These are phyloP conservation scores for Penicillium paxilli DNA, from an alignment of 495 filamentous ascomycete genomes.

Conservation along the genomic window DNA sequence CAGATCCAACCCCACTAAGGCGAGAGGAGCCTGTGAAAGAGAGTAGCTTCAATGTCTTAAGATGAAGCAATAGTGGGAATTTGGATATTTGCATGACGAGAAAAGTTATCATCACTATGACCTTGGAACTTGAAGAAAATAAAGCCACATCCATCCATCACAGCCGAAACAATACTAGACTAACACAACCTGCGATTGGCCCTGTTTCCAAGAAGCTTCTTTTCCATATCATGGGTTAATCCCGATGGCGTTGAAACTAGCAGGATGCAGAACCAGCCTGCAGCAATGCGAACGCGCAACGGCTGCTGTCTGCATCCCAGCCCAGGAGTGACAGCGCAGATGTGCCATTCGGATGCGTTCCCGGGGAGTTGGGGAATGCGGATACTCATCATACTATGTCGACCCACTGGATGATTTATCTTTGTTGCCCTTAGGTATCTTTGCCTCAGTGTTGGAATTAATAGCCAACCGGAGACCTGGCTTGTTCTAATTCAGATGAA, in stretches of 20 bases:
- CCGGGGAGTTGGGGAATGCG: neutral
- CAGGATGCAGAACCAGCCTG: conserved; percentile 16
- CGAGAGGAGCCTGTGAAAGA: neutral
- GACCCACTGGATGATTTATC: neutral
- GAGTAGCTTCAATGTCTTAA: no score
- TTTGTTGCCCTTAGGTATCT: neutral
- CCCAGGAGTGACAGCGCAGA: conserved; percentile 1
- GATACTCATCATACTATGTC: neutral
- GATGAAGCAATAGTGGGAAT: no score
- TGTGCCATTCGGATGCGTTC: neutral
- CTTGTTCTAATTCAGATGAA: no score
- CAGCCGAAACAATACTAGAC: conserved; percentile 7
- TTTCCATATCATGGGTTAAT: conserved; percentile 17
- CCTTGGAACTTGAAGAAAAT: no score
- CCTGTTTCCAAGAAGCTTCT: conserved; percentile 30
- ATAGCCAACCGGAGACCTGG: neutral
- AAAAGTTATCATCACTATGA: no score
- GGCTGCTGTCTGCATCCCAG: conserved; percentile 1
- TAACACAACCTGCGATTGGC: conserved; percentile 9
- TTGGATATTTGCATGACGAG: no score
- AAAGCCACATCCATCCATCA: neutral
- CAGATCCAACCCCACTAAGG: neutral
- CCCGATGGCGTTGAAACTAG: conserved; percentile 29
- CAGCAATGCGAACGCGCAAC: conserved; percentile 25
- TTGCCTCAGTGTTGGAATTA: neutral